Percentiles rank a stretch among this genome's conserved stretches.
These are phyloP conservation scores for Moricandia arvensis DNA, from an alignment of 345 rosid genomes.

Conservation along the genomic window DNA sequence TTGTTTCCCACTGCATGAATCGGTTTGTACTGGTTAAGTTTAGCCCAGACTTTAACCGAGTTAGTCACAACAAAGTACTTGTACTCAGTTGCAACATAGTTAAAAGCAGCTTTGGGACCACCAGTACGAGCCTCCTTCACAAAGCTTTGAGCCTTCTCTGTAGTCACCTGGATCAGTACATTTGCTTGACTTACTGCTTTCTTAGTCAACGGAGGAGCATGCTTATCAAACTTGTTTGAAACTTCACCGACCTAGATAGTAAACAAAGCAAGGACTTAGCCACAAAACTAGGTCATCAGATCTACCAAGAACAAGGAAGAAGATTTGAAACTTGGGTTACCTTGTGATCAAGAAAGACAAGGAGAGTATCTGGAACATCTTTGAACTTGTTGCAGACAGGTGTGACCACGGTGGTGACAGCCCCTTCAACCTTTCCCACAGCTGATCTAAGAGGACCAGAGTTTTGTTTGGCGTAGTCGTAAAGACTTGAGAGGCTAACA, in stretches of 20 bases:
- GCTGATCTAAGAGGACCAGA: slow-evolving; percentile 77
- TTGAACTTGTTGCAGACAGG: slow-evolving; percentile 68
- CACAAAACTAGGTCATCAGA: slow-evolving; percentile 16
- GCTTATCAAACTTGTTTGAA: slow-evolving; percentile 55
- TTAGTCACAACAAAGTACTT: slow-evolving; percentile 48
- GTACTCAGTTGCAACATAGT: slow-evolving; percentile 48
- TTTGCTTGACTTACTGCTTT: slow-evolving; percentile 42
- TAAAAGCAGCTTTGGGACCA: slow-evolving; percentile 64
- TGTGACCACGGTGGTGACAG: slow-evolving; percentile 57
- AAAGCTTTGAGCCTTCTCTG: slow-evolving; percentile 51
- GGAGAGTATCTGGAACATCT: slow-evolving; percentile 66
- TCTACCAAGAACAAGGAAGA: neutral
- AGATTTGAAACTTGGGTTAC: slow-evolving; percentile 30
- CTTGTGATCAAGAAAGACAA: slow-evolving; percentile 70
- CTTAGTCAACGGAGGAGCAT: slow-evolving; percentile 74
- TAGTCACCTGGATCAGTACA: slow-evolving; percentile 39
- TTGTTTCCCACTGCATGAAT: slow-evolving; percentile 48
- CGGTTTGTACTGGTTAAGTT: slow-evolving; percentile 48
- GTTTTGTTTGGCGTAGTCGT: slow-evolving; percentile 70
- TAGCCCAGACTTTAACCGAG: slow-evolving; percentile 58
- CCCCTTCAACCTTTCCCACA: slow-evolving; percentile 62
- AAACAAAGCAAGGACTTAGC: neutral
- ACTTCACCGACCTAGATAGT: slow-evolving; percentile 64
- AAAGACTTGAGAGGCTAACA: slow-evolving; percentile 52
- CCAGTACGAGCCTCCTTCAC: slow-evolving; percentile 51